These are phyloP conservation scores for Protea cynaroides DNA, from an alignment of 164 flowering plant genomes.

Conservation along the genomic window DNA sequence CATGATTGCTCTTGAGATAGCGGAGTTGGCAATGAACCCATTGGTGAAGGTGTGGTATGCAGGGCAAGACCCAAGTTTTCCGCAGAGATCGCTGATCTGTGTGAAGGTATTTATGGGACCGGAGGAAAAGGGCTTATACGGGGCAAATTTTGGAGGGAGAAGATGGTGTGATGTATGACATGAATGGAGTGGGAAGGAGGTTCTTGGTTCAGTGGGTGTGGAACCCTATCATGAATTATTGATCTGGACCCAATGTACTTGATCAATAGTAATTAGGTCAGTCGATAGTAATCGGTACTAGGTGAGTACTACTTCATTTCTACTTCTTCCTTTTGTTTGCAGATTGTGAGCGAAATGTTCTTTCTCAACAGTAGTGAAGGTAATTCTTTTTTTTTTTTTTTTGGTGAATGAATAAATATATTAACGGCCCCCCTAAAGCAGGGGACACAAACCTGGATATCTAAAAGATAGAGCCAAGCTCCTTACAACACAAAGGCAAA, in stretches of 20 bases:
- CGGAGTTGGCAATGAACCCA: constrained; percentile 90
- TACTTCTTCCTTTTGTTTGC: too few species aligned
- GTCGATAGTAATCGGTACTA: too few species aligned
- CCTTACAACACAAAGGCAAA: too few species aligned
- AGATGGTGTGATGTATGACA: constrained; percentile 81
- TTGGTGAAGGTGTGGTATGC: constrained; percentile 97
- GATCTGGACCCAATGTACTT: constrained; percentile 94
- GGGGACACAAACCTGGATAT: too few species aligned
- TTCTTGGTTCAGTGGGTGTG: constrained; percentile 94
- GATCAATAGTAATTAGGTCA: constrained; percentile 51
- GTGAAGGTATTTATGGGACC: constrained; percentile 82
- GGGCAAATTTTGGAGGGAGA: constrained; percentile 61
- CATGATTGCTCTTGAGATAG: constrained; percentile 83
- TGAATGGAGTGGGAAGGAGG: constrained; percentile 71
- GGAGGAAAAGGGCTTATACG: constrained; percentile 86
- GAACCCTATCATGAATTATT: constrained; percentile 67
- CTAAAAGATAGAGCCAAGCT: too few species aligned
- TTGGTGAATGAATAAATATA: too few species aligned
- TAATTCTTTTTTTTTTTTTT: too few species aligned
- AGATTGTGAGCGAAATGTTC: too few species aligned
- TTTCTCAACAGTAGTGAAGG: too few species aligned
- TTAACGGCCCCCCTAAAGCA: too few species aligned
- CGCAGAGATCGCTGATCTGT: constrained; percentile 90
- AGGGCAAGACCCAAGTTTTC: constrained; percentile 69
- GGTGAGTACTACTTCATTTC: too few species aligned